phyloP scores from a whole-genome alignment of 2,329 filamentous ascomycete species.

The Berkeleyomyces rouxiae region DNA sequence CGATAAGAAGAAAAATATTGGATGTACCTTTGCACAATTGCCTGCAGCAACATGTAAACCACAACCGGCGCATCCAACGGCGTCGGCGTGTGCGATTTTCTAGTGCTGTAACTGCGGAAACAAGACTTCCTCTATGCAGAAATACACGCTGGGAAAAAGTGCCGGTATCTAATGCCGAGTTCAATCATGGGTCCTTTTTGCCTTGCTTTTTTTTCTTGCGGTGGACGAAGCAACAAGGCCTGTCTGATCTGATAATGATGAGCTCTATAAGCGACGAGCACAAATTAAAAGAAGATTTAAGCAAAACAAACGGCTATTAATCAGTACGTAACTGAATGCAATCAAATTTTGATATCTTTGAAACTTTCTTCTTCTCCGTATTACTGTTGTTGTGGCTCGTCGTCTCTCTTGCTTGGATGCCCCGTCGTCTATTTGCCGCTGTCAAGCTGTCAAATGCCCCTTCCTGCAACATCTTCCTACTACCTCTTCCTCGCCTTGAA shows the following conservation, averaged over 20 bases:
- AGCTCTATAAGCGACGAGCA: background rate
- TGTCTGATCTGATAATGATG: background rate
- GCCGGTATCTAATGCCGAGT: background rate
- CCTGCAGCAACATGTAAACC: background rate
- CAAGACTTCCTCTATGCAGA: background rate
- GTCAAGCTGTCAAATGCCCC: background rate
- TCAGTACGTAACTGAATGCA: too few relatives aligned
- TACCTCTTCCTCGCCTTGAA: background rate
- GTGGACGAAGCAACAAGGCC: background rate
- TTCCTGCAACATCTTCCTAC: background rate
- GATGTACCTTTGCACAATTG: background rate
- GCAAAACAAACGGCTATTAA: background rate
- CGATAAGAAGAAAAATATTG: background rate
- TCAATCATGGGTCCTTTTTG: background rate
- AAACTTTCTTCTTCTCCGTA: background rate
- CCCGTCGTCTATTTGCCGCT: background rate
- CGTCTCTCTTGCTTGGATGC: background rate
- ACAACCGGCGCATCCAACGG: background rate
- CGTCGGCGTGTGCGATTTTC: background rate
- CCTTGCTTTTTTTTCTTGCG: background rate
- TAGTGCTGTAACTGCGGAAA: background rate
- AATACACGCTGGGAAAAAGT: background rate
- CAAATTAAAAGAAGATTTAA: background rate
- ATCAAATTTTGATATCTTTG: background rate
- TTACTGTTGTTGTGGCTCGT: background rate